Evolutionary conservation across 495 filamentous ascomycete species (phyloP).

Genomic region (Daldinia grandis): DNA sequence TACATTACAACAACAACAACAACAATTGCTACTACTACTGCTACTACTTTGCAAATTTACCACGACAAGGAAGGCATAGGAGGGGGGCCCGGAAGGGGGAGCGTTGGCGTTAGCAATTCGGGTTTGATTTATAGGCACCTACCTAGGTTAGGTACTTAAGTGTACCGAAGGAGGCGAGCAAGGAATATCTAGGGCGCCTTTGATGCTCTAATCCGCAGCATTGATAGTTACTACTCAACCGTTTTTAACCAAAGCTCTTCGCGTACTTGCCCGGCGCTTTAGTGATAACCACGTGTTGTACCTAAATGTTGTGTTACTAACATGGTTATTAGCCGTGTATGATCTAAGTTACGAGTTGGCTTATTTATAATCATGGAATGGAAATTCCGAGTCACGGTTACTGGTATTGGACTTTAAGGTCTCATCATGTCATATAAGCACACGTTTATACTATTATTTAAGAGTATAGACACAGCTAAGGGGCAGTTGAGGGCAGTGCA

Average conservation of each 20-base stretch:
- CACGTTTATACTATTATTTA: background rate
- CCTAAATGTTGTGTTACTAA: background rate
- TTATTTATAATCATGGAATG: background rate
- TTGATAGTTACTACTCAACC: conserved; percentile 14
- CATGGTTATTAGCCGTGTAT: background rate
- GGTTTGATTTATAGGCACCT: conserved; percentile 12
- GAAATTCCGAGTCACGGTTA: background rate
- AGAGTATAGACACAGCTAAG: background rate
- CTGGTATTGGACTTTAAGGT: background rate
- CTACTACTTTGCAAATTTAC: background rate
- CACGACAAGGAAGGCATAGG: background rate
- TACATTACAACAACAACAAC: too few species aligned
- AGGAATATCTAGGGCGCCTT: background rate
- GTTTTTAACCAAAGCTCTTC: background rate
- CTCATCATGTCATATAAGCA: background rate
- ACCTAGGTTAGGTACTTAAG: too few species aligned
- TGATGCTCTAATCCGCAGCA: conserved; percentile 5
- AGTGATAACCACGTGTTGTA: background rate
- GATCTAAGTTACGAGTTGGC: background rate
- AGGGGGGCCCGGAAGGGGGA: conserved; percentile 15
- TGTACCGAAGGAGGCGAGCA: background rate
- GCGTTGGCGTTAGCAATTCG: conserved; percentile 34
- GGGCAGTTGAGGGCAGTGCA: background rate
- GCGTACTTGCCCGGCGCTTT: background rate
- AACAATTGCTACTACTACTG: too few species aligned